Evolutionary conservation across 2,329 filamentous ascomycete species (phyloP).

Genomic region (Huntiella omanensis): DNA sequence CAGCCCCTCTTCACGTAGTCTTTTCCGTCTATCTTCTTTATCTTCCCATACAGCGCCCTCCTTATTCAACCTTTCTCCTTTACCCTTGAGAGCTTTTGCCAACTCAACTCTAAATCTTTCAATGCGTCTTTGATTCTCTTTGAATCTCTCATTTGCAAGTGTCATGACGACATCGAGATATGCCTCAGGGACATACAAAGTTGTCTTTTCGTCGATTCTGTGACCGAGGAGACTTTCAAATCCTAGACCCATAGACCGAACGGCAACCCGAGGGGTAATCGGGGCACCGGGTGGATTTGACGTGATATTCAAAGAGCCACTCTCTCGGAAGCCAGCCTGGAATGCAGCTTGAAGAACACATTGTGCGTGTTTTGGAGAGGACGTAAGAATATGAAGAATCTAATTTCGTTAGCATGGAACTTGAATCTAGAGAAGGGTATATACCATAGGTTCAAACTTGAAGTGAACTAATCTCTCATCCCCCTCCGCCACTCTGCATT

Average conservation of each 20-base stretch:
- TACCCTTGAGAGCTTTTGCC: slow-evolving; percentile 1
- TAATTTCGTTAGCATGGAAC: slow-evolving; percentile 19
- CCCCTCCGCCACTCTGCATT: slow-evolving; percentile 12
- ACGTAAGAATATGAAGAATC: slow-evolving; percentile 77
- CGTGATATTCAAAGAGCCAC: slow-evolving; percentile 54
- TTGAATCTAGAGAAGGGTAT: slow-evolving; percentile 18
- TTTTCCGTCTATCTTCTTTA: slow-evolving; percentile 28
- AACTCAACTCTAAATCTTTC: slow-evolving; percentile 41
- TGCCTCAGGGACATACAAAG: slow-evolving; percentile 38
- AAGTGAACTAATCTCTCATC: slow-evolving; percentile 49
- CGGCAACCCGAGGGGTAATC: slow-evolving; percentile 54
- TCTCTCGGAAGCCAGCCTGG: slow-evolving; percentile 75
- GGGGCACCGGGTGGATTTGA: slow-evolving; percentile 15
- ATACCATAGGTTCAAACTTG: slow-evolving; percentile 89
- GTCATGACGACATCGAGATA: slow-evolving; percentile 50
- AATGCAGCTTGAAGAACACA: slow-evolving; percentile 56
- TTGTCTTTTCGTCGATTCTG: slow-evolving; percentile 21
- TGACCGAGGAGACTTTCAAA: slow-evolving; percentile 67
- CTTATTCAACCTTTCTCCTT: slow-evolving; percentile 7
- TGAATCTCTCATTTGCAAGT: slow-evolving; percentile 58
- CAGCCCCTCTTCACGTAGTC: slow-evolving; percentile 40
- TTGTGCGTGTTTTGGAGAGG: slow-evolving; percentile 58
- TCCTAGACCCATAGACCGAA: slow-evolving; percentile 64
- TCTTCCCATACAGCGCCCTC: slow-evolving; percentile 35
- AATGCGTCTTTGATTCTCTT: slow-evolving; percentile 48